Conservation (phyloP, 164 flowering plant species). For the Vitis cinerea region DNA sequence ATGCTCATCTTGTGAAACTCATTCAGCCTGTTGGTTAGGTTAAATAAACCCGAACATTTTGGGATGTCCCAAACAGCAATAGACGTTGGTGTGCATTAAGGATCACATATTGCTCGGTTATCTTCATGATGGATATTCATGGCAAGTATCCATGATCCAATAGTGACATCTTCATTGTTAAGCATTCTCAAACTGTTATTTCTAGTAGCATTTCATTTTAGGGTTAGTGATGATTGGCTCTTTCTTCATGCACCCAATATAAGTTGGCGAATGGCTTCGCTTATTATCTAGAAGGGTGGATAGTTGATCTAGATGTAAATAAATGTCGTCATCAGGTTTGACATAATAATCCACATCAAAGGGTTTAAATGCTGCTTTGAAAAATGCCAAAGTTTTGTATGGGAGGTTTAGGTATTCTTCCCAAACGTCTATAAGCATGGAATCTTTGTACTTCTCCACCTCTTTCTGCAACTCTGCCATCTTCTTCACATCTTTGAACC, state of each 20-base stretch:
- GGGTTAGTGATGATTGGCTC: no score
- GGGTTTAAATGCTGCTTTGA: constrained; percentile 67
- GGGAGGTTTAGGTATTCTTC: constrained; percentile 52
- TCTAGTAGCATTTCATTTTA: no score
- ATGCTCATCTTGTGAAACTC: constrained; percentile 48
- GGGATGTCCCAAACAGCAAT: constrained; percentile 77
- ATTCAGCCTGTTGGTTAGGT: constrained; percentile 39
- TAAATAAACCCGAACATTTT: constrained; percentile 69
- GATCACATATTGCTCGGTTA: constrained; percentile 55
- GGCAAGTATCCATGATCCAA: constrained; percentile 79
- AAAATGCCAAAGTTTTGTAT: constrained; percentile 75
- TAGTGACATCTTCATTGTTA: constrained; percentile 67
- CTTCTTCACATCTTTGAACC: constrained; percentile 42
- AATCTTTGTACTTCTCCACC: constrained; percentile 60
- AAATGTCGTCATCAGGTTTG: constrained; percentile 75
- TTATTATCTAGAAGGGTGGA: constrained; percentile 72
- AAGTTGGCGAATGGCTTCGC: constrained; percentile 49
- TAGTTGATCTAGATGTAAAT: constrained; percentile 73
- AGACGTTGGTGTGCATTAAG: constrained; percentile 62
- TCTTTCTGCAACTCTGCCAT: constrained; percentile 53
- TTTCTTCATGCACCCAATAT: constrained; percentile 21
- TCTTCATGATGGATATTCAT: constrained; percentile 68
- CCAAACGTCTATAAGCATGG: constrained; percentile 57
- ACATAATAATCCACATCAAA: constrained; percentile 74
- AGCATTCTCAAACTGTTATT: constrained; percentile 55